These are phyloP conservation scores for Chalciporus sp. DNA, from an alignment of 1,284 basidiomycete species.

Conservation along the genomic window DNA sequence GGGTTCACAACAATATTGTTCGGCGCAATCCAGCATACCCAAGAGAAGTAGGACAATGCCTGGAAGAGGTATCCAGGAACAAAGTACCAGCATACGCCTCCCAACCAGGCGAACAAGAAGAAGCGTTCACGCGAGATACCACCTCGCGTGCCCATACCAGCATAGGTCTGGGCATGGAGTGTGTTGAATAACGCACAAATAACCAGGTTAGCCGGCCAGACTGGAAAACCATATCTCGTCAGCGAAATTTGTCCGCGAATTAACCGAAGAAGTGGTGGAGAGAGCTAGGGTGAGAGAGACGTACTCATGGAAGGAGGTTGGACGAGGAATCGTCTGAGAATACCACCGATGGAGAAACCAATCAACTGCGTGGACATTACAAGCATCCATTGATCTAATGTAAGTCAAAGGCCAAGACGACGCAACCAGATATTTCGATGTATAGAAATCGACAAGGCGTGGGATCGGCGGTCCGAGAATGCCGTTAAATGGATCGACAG, in stretches of 20 bases:
- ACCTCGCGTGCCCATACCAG: conserved; percentile 60
- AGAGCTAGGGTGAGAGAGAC: conserved; percentile 14
- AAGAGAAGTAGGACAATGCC: conserved; percentile 66
- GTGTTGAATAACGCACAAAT: conserved; percentile 83
- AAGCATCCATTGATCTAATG: conserved; percentile 71
- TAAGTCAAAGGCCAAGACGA: conserved; percentile 33
- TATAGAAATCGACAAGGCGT: background rate
- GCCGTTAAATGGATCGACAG: background rate
- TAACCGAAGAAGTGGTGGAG: background rate
- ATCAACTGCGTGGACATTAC: conserved; percentile 87
- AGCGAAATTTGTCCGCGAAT: background rate
- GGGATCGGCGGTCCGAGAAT: background rate
- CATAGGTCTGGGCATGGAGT: conserved; percentile 62
- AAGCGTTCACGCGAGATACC: conserved; percentile 78
- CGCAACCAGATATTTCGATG: background rate
- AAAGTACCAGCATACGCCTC: conserved; percentile 69
- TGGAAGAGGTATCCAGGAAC: conserved; percentile 74
- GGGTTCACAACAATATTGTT: conserved; percentile 65
- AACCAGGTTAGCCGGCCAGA: conserved; percentile 89
- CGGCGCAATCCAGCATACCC: conserved; percentile 82
- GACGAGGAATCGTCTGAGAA: conserved; percentile 76
- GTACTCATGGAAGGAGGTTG: conserved; percentile 87
- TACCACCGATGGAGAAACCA: conserved; percentile 85
- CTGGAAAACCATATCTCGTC: conserved; percentile 29
- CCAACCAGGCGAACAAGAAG: conserved; percentile 64